Base-by-base conservation (phyloP, 257 asterid genomes). In the Petunia axillaris region DNA sequence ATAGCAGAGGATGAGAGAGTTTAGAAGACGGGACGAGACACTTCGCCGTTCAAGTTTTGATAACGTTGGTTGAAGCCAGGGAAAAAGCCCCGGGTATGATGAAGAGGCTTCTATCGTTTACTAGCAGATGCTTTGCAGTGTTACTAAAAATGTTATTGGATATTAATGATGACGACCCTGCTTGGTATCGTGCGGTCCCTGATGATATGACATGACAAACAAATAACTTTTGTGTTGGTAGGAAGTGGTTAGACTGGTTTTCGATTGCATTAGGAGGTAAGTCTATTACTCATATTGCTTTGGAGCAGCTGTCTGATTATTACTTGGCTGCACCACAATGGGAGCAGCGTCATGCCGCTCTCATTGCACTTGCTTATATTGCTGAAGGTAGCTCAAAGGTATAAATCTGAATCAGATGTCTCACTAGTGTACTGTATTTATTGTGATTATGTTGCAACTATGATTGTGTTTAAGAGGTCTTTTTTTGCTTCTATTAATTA, bases 51-150 rank as follows among this genome's bases (percentile, higher is more conserved):
- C 98, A 95, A 79, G 93, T 95, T 60, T 97, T 95, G 15, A 91
- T 95, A 60, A 95, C 99, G n/a, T 79, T 95, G 68, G 98, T 98
- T 0, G 99, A 95, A 83, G 99, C 98, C 0, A 89, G 99, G 80
- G 99, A 95, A 80, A 88, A 98, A 81, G 98, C 99, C 1, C 99
- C 97, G 1, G 99, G 99, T 85, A 93, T 95, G 99, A 93, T 95
- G 99, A 92, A 98, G 85, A 95, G 93, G 87, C 62, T 95, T 88
- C 99, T 98, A 0, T 98, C 92, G 81, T 95, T 93, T 79, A 90
- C 93, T 75, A 91, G 93, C 85, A 83, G 95, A 83, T 82, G 93
- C 15, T 95, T 95, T 80, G 85, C 97, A 0, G 93, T 87, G 77
- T 80, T 94, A 80, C 89, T 94, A 98, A 89, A 80, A 79, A 90